A percentile compares a stretch with the other conserved stretches of the same genome.
These are phyloP conservation scores for Epichloe aotearoae DNA, from an alignment of 2,329 filamentous ascomycete genomes.

Conservation along the genomic window DNA sequence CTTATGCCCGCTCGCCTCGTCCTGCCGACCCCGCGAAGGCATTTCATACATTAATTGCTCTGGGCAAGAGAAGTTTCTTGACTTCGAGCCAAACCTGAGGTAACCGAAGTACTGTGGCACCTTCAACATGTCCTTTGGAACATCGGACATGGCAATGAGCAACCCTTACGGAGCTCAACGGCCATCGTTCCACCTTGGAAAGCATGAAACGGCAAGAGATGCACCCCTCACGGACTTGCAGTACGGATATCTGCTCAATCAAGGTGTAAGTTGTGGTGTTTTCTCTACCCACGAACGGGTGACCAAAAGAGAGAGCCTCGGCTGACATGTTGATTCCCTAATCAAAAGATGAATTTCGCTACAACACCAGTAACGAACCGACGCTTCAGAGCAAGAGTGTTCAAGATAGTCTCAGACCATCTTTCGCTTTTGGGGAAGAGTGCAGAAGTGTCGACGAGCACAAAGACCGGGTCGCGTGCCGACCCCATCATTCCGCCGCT, in stretches of 20 bases:
- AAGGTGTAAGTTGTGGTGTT: constrained; percentile 42
- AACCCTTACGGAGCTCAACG: constrained; percentile 18
- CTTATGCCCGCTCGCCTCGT: background rate
- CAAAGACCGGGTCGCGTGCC: constrained; percentile 31
- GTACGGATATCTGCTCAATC: constrained; percentile 53
- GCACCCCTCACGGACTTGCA: constrained; percentile 49
- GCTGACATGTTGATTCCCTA: background rate
- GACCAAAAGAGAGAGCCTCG: background rate
- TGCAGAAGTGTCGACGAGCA: constrained; percentile 25
- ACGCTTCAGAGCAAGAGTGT: constrained; percentile 57
- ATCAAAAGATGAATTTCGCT: constrained; percentile 58
- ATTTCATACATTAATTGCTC: background rate
- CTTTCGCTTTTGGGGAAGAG: constrained; percentile 30
- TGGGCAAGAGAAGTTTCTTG: background rate
- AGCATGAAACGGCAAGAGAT: constrained; percentile 54
- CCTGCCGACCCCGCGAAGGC: background rate
- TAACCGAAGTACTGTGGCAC: no score
- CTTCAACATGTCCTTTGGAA: constrained; percentile 12
- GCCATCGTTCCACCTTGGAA: constrained; percentile 53
- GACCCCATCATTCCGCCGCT: constrained; percentile 54
- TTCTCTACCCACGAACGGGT: background rate
- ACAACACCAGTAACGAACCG: constrained; percentile 66
- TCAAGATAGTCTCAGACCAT: constrained; percentile 46
- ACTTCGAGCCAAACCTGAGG: background rate
- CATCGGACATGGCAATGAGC: constrained; percentile 10